These are phyloP conservation scores for Hirsutella rhossiliensis DNA, from an alignment of 2,329 filamentous ascomycete species.

Conservation along the genomic window DNA sequence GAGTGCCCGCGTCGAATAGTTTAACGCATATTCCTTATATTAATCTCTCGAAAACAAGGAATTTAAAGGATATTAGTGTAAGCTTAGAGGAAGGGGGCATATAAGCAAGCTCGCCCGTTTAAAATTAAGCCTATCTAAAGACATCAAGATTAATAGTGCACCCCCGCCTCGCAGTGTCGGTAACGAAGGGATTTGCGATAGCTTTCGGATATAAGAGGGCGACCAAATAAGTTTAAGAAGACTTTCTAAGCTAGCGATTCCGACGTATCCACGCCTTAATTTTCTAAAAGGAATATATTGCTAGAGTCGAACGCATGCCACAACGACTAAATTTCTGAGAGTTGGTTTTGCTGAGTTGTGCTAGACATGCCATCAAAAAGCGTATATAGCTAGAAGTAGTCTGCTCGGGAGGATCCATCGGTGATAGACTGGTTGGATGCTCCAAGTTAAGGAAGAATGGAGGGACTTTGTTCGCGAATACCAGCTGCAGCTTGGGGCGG, in stretches of 20 bases:
- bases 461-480: not conserved
- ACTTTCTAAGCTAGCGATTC: not conserved
- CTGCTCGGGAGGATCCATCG: not conserved
- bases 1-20: not conserved
- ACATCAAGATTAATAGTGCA: not conserved
- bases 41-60: not conserved
- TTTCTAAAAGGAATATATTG: not conserved
- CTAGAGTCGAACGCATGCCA: not conserved
- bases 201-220: not conserved
- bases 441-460: not conserved
- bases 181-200: not conserved
- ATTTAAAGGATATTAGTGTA: not conserved
- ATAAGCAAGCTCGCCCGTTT: not conserved
- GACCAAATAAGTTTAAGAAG: not conserved
- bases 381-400: not conserved
- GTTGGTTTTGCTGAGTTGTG: not conserved
- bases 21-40: not conserved
- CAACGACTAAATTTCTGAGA: not conserved
- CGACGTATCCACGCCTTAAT: not conserved
- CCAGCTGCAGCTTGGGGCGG: not conserved
- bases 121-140: not conserved
- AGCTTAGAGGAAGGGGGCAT: not conserved
- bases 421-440: not conserved
- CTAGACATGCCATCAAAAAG: not conserved
- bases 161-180: not conserved